Base-by-base conservation (phyloP, 495 filamentous ascomycete species). In the Neurospora sp. region DNA sequence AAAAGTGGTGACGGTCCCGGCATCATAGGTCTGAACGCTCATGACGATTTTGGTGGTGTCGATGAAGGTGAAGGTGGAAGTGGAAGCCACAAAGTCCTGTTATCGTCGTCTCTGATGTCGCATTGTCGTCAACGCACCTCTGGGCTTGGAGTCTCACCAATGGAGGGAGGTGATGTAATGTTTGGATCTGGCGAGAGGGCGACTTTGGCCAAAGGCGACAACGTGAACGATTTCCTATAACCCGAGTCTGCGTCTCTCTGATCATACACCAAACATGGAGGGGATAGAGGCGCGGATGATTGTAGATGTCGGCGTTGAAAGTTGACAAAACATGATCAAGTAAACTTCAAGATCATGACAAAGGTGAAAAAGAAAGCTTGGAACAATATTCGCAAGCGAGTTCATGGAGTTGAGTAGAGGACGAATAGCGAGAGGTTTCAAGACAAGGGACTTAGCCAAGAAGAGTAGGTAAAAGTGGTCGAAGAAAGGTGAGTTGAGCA, bases 1-100 rank as follows among this genome's bases (percentile, higher is more conserved):
- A 43, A 80, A 74, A 71, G 79, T 76, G 21, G 79, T 72, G 39
- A 81, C 80, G 21, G 74, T 76, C 48, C 79, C 62, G 39, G 77
- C 77, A 45, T 81, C 73, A 69, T 74, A 78, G 17, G 70, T 43
- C 66, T 77, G 74, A 31, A 73, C 69, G 71, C 78, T 79, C 75
- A 81, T 78, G 66, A 69, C 73, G 17, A 11, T 24, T 43, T 71
- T 66, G 54, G 19, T 66, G 69, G 43, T 39, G 69, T 31, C 72
- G 72, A 24, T 9, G 5, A 69, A 39, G 42, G 62, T 36, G 39
- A 42, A 42, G 69, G 19, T 40, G 36, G 37, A 54, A 69, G 6
- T 59, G 54, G 45, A 42, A 71, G 42, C 36, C 71, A 43, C 62
- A 43, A n/a, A 75, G 40, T 40, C 42, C 42, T 59, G 31, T 39